A percentile compares a stretch with the other conserved stretches of the same genome.
These are phyloP conservation scores for Phytophthora boehmeriae DNA, from an alignment of 352 stramenopile species.

Conservation along the genomic window DNA sequence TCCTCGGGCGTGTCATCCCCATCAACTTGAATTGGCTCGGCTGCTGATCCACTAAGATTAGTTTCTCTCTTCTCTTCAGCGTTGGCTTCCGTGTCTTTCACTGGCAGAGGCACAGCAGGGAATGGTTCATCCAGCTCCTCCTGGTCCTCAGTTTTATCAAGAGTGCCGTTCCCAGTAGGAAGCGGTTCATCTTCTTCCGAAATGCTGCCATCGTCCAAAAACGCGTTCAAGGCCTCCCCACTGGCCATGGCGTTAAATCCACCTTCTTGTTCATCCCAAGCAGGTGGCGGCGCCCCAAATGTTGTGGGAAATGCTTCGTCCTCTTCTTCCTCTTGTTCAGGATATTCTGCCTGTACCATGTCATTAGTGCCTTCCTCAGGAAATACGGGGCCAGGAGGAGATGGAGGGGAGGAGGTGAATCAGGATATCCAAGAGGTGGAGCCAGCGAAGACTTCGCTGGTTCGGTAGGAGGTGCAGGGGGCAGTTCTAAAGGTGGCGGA, in stretches of 20 bases:
- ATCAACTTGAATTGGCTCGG: constrained; percentile 33
- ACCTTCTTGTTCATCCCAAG: constrained; percentile 28
- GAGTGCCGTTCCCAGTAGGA: constrained; percentile 20
- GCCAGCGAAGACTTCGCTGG: neutral
- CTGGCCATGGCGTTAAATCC: constrained; percentile 67
- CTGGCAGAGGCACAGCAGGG: constrained; percentile 12
- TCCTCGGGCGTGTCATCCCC: constrained; percentile 54
- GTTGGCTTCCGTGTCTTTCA: neutral
- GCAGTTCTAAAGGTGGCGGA: constrained; percentile 27
- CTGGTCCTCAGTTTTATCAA: constrained; percentile 28
- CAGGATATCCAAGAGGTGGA: constrained; percentile 28
- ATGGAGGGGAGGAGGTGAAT: constrained; percentile 38
- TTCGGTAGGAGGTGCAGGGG: constrained; percentile 6
- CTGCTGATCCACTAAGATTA: constrained; percentile 2
- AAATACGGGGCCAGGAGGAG: constrained; percentile 32
- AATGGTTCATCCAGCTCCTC: constrained; percentile 41
- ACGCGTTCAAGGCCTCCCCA: constrained; percentile 73
- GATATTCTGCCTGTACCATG: constrained; percentile 2
- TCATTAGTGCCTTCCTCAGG: constrained; percentile 4
- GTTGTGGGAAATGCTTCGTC: constrained; percentile 75
- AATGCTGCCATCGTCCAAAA: constrained; percentile 69
- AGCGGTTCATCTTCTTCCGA: constrained; percentile 73
- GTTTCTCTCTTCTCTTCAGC: constrained; percentile 1
- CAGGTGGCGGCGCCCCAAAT: constrained; percentile 41
- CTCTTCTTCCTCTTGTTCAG: constrained; percentile 58